Base-by-base conservation (phyloP, 2,329 filamentous ascomycete genomes). In the Apiospora aurea region DNA sequence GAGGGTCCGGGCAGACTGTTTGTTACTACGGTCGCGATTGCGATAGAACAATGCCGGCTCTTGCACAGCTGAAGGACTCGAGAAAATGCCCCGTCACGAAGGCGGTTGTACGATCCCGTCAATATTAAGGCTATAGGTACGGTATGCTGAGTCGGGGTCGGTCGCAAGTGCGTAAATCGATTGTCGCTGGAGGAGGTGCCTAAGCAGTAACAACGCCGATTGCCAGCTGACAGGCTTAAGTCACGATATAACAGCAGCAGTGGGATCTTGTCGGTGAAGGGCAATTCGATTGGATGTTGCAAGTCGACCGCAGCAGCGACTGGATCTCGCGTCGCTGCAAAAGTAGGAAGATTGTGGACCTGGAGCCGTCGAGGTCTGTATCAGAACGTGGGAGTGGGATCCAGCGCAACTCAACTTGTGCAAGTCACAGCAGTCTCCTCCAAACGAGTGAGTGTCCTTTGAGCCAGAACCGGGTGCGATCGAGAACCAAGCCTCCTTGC, bases 371-470 rank as follows among this genome's bases (percentile, higher is more conserved):
- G 57, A 64, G 21, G 34, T 41, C 57, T 64, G 57, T 64, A 64
- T 64, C 57, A 64, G 57, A 64, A 64, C 57, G 34, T 41, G 18
- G 57, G 41, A 64, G 57, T 64, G 57, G 57, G 57, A 64, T 64
- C 57, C 57, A n/a, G 51, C 51, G 51, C 29, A 41, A 38, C 34
- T 38, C 34, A 29, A 29, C 26, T 38, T 8, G 57, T 64, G 57
- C 57, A 16, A 47, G 44, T 47, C 44, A 8, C 44, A 16, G 34
- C 34, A 64, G 57, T 64, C 41, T 64, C 57, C 57, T 64, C 57
- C 57, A 64, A 64, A 64, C 57, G 57, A 64, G 57, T 41, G 57
- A 64, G 57, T 41, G 57, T 64, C 57, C 57, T n/a, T 64, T 38
- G 29, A 64, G 34, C 26, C 53, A 34, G 18, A 38, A 64, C 57